Evolutionary conservation across 2,329 filamentous ascomycete species (phyloP), one percentile per base, ranked within the genome.

Genomic region (Ophiostoma triangulosporum): DNA sequence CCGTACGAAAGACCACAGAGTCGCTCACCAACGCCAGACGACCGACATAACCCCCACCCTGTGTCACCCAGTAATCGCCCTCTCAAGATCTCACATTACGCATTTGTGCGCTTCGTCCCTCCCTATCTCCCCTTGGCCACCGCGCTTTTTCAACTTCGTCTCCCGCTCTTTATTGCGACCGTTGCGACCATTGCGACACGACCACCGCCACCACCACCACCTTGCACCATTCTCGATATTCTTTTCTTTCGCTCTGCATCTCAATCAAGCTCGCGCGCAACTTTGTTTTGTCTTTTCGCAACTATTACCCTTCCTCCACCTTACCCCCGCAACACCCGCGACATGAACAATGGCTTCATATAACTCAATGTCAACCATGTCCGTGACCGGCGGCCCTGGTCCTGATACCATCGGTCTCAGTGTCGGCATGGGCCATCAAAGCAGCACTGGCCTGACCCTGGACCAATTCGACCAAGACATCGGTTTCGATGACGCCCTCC

Each of bases 311-410:
- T 40, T 22, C 22, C 40, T 22, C 24, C 40, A 27, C 22, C 40
- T 15, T 15, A 22, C 29, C 38, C 22, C 14, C 29, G 22, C 38
- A 32, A 20, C 27, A 20, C 35, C 26, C 20, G 15, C 27, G 35
- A 48, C 38, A 45, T 51, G 50, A 54, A 48, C 35, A 48, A 80
- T 80, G 77, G 74, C 75, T 60, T 70, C 71, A 62, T 80, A 73
- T 70, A 78, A 77, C 66, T 70, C 75, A 64, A 74, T 79, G 69
- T 68, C 73, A 68, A 70, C 68, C 62, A 70, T 76, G 63, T 66
- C 70, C 60, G 66, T 70, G 58, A 66, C 68, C 64, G 64, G 69
- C 61, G 67, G 70, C 57, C 46, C 62, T 50, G 64, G 68, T 57
- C 68, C 65, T 63, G 73, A 77, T 59, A 62, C 66, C 58, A 71